Conservation (phyloP, 2,329 filamentous ascomycete genomes). For the Botrytis sinoallii region DNA sequence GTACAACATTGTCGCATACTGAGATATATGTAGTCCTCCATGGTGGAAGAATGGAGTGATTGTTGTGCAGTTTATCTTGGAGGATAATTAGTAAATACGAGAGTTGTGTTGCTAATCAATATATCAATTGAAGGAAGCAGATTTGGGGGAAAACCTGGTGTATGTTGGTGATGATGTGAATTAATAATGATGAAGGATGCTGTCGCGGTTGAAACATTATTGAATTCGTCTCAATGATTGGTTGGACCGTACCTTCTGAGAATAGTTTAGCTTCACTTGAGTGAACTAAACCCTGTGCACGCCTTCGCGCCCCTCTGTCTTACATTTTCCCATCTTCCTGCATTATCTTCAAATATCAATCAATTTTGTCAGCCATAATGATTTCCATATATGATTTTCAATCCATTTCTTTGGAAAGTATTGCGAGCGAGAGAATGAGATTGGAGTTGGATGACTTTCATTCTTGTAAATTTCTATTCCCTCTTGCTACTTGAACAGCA, state of each 20-base stretch:
- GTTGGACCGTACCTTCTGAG: neutral
- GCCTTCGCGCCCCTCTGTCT: neutral
- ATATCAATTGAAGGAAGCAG: neutral
- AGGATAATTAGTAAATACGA: neutral
- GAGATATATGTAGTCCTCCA: too few relatives aligned
- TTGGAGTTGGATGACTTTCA: neutral
- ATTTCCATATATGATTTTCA: neutral
- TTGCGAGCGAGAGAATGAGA: neutral
- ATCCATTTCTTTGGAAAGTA: neutral
- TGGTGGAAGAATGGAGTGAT: neutral
- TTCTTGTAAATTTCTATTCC: neutral
- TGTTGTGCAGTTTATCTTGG: neutral
- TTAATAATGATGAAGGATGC: neutral
- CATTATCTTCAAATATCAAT: neutral
- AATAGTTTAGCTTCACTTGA: neutral
- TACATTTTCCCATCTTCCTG: neutral
- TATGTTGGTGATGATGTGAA: neutral
- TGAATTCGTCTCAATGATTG: neutral
- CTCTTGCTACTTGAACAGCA: neutral
- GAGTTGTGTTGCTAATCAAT: neutral
- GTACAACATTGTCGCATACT: neutral
- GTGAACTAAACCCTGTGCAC: neutral
- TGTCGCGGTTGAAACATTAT: neutral
- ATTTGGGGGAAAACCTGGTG: neutral
- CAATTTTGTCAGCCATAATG: neutral